These are phyloP conservation scores for Butyriboletus loyo DNA, from an alignment of 768 basidiomycete species.

Conservation along the genomic window DNA sequence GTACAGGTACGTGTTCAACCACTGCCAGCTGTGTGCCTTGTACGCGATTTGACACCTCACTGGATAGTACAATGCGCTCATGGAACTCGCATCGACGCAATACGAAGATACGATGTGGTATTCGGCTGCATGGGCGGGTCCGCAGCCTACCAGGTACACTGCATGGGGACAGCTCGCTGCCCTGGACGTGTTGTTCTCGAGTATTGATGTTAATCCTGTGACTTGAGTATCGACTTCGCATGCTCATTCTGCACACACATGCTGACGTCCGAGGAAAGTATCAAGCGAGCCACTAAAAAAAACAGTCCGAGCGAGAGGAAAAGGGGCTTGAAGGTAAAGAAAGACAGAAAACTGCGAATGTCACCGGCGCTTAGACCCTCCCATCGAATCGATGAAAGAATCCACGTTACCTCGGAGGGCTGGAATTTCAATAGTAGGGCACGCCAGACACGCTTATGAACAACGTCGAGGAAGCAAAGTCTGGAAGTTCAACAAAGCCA, in stretches of 20 bases:
- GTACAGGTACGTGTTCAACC: conserved; percentile 40
- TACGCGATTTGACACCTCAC: background rate
- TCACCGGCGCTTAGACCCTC: background rate
- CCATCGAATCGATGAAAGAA: background rate
- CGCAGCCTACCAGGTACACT: background rate
- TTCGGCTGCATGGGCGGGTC: conserved; percentile 10
- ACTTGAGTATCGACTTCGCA: background rate
- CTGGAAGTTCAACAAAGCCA: conserved; percentile 77
- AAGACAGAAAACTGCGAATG: background rate
- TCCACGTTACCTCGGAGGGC: too few relatives aligned
- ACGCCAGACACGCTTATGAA: too few relatives aligned
- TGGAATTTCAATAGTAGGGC: too few relatives aligned
- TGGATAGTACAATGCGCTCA: conserved; percentile 4
- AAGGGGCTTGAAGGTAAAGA: conserved; percentile 1
- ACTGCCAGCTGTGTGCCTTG: too few relatives aligned
- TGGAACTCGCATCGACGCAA: conserved; percentile 9
- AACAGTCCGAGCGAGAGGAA: background rate
- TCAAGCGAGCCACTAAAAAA: background rate
- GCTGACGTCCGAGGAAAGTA: conserved; percentile 9
- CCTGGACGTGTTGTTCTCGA: conserved; percentile 11
- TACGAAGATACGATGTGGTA: conserved; percentile 1
- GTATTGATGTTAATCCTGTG: conserved; percentile 4
- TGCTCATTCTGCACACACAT: background rate
- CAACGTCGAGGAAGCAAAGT: conserved; percentile 44
- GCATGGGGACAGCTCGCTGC: conserved; percentile 13